Percentiles rank a stretch among this genome's conserved stretches.
Evolutionary conservation across 2,329 filamentous ascomycete genomes (phyloP).

Genomic region (Pseudogymnoascus sp.): DNA sequence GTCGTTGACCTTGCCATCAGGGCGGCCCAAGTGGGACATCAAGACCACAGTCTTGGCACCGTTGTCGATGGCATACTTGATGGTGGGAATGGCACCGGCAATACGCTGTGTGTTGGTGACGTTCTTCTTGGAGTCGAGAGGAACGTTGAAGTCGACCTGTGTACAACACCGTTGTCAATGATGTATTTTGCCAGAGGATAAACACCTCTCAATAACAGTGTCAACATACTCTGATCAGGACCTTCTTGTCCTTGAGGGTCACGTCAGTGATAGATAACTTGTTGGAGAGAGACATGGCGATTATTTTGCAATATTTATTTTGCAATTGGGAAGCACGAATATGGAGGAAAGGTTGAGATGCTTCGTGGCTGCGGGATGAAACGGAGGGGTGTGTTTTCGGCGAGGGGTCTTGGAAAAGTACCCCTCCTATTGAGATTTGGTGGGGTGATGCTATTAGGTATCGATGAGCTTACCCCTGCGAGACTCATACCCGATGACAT

Average conservation of each 20-base stretch:
- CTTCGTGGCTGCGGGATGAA: constrained; percentile 9
- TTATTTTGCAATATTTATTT: constrained; percentile 10
- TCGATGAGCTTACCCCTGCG: constrained; percentile 7
- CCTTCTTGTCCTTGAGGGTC: constrained; percentile 96
- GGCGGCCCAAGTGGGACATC: constrained; percentile 97
- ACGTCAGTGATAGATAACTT: constrained; percentile 96
- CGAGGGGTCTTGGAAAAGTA: constrained; percentile 6
- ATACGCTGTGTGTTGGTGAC: constrained; percentile 99
- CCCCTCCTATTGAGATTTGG: constrained; percentile 9
- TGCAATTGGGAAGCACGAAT: background rate
- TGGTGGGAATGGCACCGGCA: constrained; percentile 87
- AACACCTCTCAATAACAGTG: background rate
- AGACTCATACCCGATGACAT: constrained; percentile 6
- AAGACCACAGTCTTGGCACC: constrained; percentile 88
- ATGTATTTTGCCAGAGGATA: constrained; percentile 7
- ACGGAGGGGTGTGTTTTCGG: background rate
- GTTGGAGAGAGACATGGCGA: constrained; percentile 87
- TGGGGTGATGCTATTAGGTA: constrained; percentile 10
- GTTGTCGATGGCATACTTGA: constrained; percentile 86
- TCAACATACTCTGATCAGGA: constrained; percentile 81
- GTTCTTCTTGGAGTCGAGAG: constrained; percentile 84
- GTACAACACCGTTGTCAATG: constrained; percentile 19
- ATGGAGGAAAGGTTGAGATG: background rate
- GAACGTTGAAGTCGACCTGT: constrained; percentile 99
- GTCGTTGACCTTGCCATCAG: constrained; percentile 77